A percentile compares a stretch with the other conserved stretches of the same genome.
These are phyloP conservation scores for Sordariomycetes sp. DNA, from an alignment of 2,329 filamentous ascomycete species.

Conservation along the genomic window DNA sequence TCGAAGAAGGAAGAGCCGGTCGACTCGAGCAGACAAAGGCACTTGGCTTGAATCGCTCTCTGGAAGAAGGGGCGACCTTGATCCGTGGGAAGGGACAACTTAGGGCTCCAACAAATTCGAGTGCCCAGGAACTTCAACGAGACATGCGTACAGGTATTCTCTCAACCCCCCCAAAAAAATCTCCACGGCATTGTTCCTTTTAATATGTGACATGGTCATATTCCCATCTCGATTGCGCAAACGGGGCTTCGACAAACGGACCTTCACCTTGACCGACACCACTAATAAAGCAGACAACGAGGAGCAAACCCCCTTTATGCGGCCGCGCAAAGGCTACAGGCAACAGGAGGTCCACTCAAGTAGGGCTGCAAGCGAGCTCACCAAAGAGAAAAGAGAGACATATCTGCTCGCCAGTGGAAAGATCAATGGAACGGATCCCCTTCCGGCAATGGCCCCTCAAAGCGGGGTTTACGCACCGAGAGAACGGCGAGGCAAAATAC, in stretches of 20 bases:
- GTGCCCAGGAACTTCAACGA: no score
- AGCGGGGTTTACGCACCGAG: not conserved
- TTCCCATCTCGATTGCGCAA: no score
- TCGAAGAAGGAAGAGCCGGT: not conserved
- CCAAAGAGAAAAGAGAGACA: constrained; percentile 1
- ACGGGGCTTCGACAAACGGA: not conserved
- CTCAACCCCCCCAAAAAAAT: not conserved
- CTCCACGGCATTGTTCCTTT: not conserved
- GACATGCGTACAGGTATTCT: no score
- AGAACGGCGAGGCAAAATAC: not conserved
- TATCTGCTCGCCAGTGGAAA: not conserved
- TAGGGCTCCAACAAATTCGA: no score
- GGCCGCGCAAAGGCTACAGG: not conserved
- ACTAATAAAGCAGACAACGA: not conserved
- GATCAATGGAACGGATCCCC: not conserved
- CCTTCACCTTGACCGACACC: not conserved
- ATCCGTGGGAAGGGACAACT: no score
- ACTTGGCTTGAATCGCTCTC: not conserved
- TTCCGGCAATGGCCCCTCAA: not conserved
- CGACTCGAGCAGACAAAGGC: not conserved
- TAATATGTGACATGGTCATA: not conserved
- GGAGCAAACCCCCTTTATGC: not conserved
- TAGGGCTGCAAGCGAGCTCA: not conserved
- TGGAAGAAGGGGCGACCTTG: no score
- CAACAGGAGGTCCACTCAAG: not conserved